Evolutionary conservation across 768 basidiomycete species (phyloP), one percentile per base, ranked within the genome.

Genomic region (Filobasidium floriforme): DNA sequence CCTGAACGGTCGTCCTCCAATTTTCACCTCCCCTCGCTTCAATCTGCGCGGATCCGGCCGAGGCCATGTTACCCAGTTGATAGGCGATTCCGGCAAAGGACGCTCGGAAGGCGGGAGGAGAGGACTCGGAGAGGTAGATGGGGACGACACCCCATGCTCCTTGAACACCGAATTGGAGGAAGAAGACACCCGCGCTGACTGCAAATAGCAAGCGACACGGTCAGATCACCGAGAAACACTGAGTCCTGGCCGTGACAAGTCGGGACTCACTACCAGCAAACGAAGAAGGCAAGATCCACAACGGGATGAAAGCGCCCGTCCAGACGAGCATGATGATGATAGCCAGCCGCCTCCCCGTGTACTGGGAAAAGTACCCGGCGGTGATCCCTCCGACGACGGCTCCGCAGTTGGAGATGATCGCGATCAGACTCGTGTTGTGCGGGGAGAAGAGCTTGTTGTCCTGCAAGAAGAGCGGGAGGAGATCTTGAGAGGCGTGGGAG

Each of bases 131-230:
- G 24, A 93, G 82, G 76, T 87, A 88, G 71, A 91, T 88, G 1
- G 90, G 90, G 75, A 90, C 88, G 12, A 90, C 87, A 71, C 89
- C 89, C 89, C 89, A 91, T 43, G 89, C 90, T 1, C 90, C 90
- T 75, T 93, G 92, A 0, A 92, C 89, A 60, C 89, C 89, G 69
- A 89, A 85, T 73, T 92, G 90, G 15, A 91, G 80, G 71, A 84
- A 90, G 80, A 71, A 73, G 1, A 61, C 70, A 7, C 71, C 90
- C 0, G 89, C 90, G 0, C 89, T 73, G 12, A 94, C 86, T 1
- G 80, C 83, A 19, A 51, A 51, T 37, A 37, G 5, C 19, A 51
- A 4, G 46, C 6, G 6, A 24, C 19, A 12, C 24, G 12, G 12
- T 51, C 19, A 51, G 46, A 19, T 51, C 18, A n/a, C n/a, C n/a